Conservation (phyloP, 2,329 filamentous ascomycete genomes). For the Colletotrichum ledebouriae region DNA sequence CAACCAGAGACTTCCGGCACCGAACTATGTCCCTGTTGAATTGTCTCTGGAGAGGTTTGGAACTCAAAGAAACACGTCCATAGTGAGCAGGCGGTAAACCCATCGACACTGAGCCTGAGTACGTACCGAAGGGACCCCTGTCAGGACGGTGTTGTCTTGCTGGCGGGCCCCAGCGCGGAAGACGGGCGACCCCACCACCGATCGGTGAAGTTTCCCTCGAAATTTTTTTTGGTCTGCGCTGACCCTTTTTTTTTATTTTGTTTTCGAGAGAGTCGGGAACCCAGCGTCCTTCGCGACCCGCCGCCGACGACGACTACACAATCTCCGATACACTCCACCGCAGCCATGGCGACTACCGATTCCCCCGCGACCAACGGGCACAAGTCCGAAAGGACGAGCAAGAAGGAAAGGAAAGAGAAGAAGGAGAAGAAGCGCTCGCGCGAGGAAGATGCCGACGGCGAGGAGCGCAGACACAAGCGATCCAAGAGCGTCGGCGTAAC, state of each 20-base stretch:
- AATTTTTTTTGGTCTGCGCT: slow-evolving; percentile 33
- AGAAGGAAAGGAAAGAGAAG: slow-evolving; percentile 53
- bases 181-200: slow-evolving; percentile 41
- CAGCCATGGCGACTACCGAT: slow-evolving; percentile 52
- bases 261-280: slow-evolving; percentile 16
- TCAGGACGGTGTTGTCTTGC: slow-evolving; percentile 36
- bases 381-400: slow-evolving; percentile 57
- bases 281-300: slow-evolving; percentile 39
- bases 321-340: slow-evolving; percentile 4
- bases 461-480: slow-evolving; percentile 64
- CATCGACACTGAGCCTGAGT: background rate
- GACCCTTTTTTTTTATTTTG: slow-evolving; percentile 15
- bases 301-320: slow-evolving; percentile 22
- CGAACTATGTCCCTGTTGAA: no score
- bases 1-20: no score
- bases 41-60: no score
- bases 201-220: slow-evolving; percentile 39
- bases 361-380: slow-evolving; percentile 48
- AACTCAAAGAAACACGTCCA: no score
- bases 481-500: slow-evolving; percentile 57
- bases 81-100: slow-evolving; percentile 18
- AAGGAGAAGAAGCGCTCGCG: slow-evolving; percentile 60
- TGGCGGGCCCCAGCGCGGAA: slow-evolving; percentile 25
- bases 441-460: slow-evolving; percentile 58
- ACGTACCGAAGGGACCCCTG: slow-evolving; percentile 28